Base-by-base conservation (phyloP, 306 rosid genomes). In the Cucumis hystrix region DNA sequence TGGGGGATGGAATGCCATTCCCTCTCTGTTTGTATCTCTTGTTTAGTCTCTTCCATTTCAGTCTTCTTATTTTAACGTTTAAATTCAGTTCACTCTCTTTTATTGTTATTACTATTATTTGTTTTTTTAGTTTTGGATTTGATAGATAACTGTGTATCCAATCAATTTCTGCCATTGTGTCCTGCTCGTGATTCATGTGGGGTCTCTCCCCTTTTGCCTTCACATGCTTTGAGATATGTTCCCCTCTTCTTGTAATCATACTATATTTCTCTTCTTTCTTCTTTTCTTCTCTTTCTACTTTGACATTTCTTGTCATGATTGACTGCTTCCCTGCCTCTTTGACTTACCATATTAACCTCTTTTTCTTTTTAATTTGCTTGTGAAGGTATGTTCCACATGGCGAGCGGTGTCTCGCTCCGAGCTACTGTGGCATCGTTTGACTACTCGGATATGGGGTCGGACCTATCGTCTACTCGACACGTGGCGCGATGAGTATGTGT, bases 331-430 rank as follows among this genome's bases (percentile, higher is more conserved):
- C 28, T 52, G 45, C 28, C 61, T 7, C 25, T 73, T 52, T 54
- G 61, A 73, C 77, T 40, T 66, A 4, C 1, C 2, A 64, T 15
- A 7, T 16, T 5, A 8, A 25, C 2, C 9, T 20, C 14, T 7
- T 25, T 9, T 8, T 3, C 10, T 68, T 47, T 23, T 43, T 7
- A 7, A 47, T 47, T 71, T 23, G 30, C 18, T 8, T 65, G 61
- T 76, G 83, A 84, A 95, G 99, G 98, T 96, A 4, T 96, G 97
- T 80, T 87, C 96, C 10, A 91, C 92, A 52, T 96, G 99, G 98
- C 87, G 88, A 0, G 96, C 84, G 0, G 89, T 91, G 33, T 92
- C 96, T 3, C 93, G 86, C 21, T 92, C 93, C 7, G 88, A 85
- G 14, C 77, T 15, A 7, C 81, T 96, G 25, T 96, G 99, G 99